These are phyloP conservation scores for Lolium rigidum DNA, from an alignment of 176 grass and related monocot genomes.

Conservation along the genomic window DNA sequence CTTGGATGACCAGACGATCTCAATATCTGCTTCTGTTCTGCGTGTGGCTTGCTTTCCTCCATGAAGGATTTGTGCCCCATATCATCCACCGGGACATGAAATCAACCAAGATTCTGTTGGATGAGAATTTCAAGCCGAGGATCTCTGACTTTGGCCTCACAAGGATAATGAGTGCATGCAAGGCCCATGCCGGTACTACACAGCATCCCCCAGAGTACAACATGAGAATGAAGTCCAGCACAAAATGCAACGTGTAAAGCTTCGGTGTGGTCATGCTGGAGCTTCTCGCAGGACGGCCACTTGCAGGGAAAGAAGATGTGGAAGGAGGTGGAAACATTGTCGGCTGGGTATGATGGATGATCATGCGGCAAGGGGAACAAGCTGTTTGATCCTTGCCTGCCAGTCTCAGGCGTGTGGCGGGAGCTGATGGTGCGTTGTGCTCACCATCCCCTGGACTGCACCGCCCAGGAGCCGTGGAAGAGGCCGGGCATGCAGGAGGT, in stretches of 20 bases:
- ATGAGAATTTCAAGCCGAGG: constrained; percentile 82
- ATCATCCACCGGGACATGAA: constrained; percentile 99
- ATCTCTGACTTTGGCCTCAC: constrained; percentile 96
- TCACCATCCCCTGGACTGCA: too few relatives aligned
- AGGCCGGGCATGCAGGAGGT: constrained; percentile 86
- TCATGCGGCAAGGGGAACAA: not conserved
- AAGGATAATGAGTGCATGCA: constrained; percentile 94
- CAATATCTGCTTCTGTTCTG: too few relatives aligned
- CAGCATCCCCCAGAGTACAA: constrained; percentile 65
- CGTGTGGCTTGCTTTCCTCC: constrained; percentile 72
- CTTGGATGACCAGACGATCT: too few relatives aligned
- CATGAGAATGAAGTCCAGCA: constrained; percentile 71
- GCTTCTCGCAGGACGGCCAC: constrained; percentile 70
- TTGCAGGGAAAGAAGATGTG: constrained; percentile 76
- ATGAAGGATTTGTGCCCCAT: constrained; percentile 95
- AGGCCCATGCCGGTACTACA: constrained; percentile 62
- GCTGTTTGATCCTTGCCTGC: too few relatives aligned
- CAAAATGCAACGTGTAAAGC: constrained; percentile 82
- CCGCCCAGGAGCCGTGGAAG: constrained; percentile 37
- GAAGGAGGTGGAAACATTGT: constrained; percentile 90
- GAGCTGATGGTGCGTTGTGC: too few relatives aligned
- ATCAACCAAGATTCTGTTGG: constrained; percentile 90
- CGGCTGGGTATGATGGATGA: constrained; percentile 81
- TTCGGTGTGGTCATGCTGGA: constrained; percentile 79
- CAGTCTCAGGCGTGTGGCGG: too few relatives aligned